Evolutionary conservation across 192 early-diverging fungal species (phyloP).

Genomic region (Obelidium mucronatum): DNA sequence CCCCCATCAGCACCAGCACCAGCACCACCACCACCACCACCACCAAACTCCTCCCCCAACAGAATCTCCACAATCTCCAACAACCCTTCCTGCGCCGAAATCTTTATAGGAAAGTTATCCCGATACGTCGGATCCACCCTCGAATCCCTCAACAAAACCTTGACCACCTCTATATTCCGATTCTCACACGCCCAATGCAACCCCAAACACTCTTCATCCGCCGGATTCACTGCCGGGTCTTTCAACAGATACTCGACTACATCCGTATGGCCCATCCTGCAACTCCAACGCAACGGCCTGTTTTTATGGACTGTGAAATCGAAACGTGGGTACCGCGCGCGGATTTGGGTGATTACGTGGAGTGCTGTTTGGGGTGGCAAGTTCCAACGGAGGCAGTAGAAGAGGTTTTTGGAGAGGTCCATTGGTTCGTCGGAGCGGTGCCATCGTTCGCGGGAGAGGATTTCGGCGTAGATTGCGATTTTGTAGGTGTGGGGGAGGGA

Average conservation of each 20-base stretch:
- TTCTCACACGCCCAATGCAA: background rate
- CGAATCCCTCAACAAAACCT: background rate
- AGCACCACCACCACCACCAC: no score
- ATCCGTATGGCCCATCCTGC: background rate
- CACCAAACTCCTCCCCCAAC: background rate
- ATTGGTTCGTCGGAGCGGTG: background rate
- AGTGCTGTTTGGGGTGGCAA: background rate
- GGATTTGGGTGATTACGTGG: background rate
- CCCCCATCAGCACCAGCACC: no score
- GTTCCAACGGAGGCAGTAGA: background rate
- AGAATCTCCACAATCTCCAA: background rate
- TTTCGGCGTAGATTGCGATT: background rate
- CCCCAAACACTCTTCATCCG: conserved; percentile 5
- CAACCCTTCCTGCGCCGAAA: background rate
- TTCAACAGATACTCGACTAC: background rate
- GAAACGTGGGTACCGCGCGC: background rate
- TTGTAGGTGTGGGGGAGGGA: background rate
- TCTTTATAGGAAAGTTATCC: background rate
- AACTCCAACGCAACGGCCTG: background rate
- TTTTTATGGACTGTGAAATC: background rate
- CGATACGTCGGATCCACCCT: background rate
- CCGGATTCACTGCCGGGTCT: conserved; percentile 1
- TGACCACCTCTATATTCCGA: background rate
- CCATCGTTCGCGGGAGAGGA: background rate
- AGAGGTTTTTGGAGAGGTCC: background rate